Base-by-base conservation (phyloP, 1,139 yeast genomes). In the Yamadazyma blattariae region DNA sequence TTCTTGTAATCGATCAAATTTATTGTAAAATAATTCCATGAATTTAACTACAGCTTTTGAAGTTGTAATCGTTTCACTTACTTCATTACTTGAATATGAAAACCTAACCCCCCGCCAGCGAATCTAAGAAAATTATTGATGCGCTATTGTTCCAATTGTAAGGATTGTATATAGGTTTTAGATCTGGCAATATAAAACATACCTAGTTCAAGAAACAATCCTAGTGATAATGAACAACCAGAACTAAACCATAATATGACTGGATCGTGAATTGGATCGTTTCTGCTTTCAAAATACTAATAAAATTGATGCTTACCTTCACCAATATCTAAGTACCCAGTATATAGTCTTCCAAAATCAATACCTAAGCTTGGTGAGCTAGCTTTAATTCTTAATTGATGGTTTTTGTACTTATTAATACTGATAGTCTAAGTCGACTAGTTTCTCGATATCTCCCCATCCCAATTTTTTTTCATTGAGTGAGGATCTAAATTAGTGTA, bases 31-130 rank as follows among this genome's bases (percentile, higher is more conserved):
- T 43, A 83, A 65, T 50, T 79, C 80, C 54, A 84, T 65, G 52
- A 84, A 83, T 11, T 79, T 76, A 54, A 68, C 79, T 7, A 82
- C 87, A 46, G 84, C 94, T 50, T 72, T 86, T 14, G 88, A 87
- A 37, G 81, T 72, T n/a, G 70, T 75, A 29, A 87, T 77, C 44
- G 71, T 67, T 12, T 68, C 59, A 22, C 82, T 77, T 15, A 67
- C 59, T 16, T 65, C 67, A 18, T 81, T 69, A 20, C 83, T 71
- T 9, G 61, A 56, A 56, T 79, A 79, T 1, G 89, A 81, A 57
- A 75, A 82, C 6, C 92, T 92, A 32, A 82, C n/a, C 90, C 44
- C 83, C 82, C 36, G 86, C 90, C 1, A 96, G 96, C 61, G 86
- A 95, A 60, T 87, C 96, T 48, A 87, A 71, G 70, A 83, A 87